phyloP scores from a whole-genome alignment of 75 land plant species.

The Pinus tabuliformis region DNA sequence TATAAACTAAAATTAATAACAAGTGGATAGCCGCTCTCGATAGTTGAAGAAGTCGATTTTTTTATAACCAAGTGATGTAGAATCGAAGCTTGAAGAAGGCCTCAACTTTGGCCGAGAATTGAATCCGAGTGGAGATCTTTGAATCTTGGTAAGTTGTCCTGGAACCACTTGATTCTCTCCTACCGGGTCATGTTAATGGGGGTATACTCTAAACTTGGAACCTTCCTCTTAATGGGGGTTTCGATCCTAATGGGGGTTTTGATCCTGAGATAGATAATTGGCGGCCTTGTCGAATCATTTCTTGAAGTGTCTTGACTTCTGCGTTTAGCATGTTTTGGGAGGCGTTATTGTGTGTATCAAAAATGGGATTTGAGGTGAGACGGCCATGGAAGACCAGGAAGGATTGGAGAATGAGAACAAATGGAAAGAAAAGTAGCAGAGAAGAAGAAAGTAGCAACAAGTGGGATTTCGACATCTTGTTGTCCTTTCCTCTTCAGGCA shows the following conservation, averaged over 20 bases:
- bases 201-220: neutral
- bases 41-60: constrained; percentile 29
- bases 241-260: too few relatives aligned
- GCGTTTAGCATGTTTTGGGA: neutral
- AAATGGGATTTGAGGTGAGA: neutral
- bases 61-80: constrained; percentile 73
- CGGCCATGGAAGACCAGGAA: neutral
- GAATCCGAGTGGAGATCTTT: constrained; percentile 18
- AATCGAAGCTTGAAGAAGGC: constrained; percentile 39
- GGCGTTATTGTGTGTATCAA: neutral
- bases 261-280: neutral
- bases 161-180: constrained; percentile 21
- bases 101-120: constrained; percentile 21
- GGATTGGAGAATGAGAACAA: neutral
- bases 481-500: neutral
- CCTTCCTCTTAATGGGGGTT: too few relatives aligned
- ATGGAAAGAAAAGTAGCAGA: neutral
- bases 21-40: constrained; percentile 44
- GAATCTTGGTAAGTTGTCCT: constrained; percentile 9
- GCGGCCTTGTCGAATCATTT: neutral
- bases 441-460: neutral
- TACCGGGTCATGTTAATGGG: constrained; percentile 9
- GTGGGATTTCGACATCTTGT: neutral
- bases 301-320: neutral
- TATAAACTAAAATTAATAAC: too few relatives aligned